A percentile compares a stretch with the other conserved stretches of the same genome.
phyloP scores from a whole-genome alignment of 495 filamentous ascomycete genomes.

The Zalerion maritima region DNA sequence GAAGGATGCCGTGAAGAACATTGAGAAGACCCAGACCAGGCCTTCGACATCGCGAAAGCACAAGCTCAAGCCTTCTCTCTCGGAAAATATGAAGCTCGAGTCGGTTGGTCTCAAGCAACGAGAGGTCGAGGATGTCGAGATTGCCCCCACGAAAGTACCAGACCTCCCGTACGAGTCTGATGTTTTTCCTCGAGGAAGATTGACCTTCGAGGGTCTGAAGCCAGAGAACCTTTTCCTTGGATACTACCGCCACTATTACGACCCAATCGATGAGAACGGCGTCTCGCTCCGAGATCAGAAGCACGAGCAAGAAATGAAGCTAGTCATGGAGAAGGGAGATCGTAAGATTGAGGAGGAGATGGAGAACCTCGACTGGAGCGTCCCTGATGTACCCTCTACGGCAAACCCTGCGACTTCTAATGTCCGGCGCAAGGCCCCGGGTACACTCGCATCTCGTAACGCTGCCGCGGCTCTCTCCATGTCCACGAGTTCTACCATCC shows the following conservation, averaged over 20 bases:
- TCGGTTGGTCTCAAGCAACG: slow-evolving; percentile 25
- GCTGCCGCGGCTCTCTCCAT: slow-evolving; percentile 29
- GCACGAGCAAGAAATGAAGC: slow-evolving; percentile 39
- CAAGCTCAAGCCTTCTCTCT: slow-evolving; percentile 24
- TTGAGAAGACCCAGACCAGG: slow-evolving; percentile 27
- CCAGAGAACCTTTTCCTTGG: slow-evolving; percentile 54
- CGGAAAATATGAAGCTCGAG: slow-evolving; percentile 28
- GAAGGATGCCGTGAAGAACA: slow-evolving; percentile 23
- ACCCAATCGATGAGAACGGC: slow-evolving; percentile 52
- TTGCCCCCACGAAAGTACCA: slow-evolving; percentile 29
- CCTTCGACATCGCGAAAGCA: slow-evolving; percentile 20
- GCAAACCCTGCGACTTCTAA: slow-evolving; percentile 10
- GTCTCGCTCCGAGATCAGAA: slow-evolving; percentile 46
- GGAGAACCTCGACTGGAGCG: slow-evolving; percentile 37
- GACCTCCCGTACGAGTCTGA: slow-evolving; percentile 66
- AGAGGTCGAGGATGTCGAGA: slow-evolving; percentile 48
- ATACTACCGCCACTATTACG: slow-evolving; percentile 47
- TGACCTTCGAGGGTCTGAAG: slow-evolving; percentile 33
- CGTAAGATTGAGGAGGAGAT: slow-evolving; percentile 43
- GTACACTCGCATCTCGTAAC: slow-evolving; percentile 21
- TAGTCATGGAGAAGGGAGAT: slow-evolving; percentile 40
- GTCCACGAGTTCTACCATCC: slow-evolving; percentile 18
- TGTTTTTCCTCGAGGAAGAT: slow-evolving; percentile 45
- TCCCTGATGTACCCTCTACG: slow-evolving; percentile 17
- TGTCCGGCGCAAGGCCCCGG: slow-evolving; percentile 18